phyloP scores from a whole-genome alignment of 2,329 filamentous ascomycete species.

The Pseudogymnoascus sp. region DNA sequence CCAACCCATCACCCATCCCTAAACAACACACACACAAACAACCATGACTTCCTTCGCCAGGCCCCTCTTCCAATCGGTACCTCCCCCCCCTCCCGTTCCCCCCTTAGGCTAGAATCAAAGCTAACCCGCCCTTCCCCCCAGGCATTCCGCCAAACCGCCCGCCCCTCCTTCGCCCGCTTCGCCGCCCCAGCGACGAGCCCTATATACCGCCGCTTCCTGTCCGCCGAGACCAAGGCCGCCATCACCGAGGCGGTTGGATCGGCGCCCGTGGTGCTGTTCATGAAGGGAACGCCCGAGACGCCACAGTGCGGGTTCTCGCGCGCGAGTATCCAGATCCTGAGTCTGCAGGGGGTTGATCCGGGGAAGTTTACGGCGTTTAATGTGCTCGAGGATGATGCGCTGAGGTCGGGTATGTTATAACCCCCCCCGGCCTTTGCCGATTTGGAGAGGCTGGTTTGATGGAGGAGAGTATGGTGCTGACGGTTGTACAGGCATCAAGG shows the following conservation, averaged over 20 bases:
- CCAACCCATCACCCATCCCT: neutral
- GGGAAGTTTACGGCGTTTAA: conserved; percentile 97
- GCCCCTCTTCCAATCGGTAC: neutral
- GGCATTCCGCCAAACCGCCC: neutral
- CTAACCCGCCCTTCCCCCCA: neutral
- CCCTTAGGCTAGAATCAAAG: neutral
- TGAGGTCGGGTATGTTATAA: conserved; percentile 62
- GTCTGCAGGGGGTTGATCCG: conserved; percentile 89
- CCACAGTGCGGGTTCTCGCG: conserved; percentile 96
- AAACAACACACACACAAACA: neutral
- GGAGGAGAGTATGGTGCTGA: neutral
- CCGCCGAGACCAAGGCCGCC: conserved; percentile 66
- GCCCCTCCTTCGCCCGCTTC: neutral
- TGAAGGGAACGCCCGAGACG: conserved; percentile 96
- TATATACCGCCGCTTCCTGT: conserved; percentile 54
- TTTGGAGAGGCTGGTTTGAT: no score
- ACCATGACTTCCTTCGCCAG: neutral
- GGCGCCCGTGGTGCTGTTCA: conserved; percentile 92
- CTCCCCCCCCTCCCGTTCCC: neutral
- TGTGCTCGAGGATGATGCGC: conserved; percentile 82
- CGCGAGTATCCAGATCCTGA: conserved; percentile 88
- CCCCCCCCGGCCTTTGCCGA: neutral
- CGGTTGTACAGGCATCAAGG: conserved; percentile 66
- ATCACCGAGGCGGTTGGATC: conserved; percentile 87
- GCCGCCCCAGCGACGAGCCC: neutral